Base-by-base conservation (phyloP, 352 stramenopile species). In the Thalassiosira delicatula region DNA sequence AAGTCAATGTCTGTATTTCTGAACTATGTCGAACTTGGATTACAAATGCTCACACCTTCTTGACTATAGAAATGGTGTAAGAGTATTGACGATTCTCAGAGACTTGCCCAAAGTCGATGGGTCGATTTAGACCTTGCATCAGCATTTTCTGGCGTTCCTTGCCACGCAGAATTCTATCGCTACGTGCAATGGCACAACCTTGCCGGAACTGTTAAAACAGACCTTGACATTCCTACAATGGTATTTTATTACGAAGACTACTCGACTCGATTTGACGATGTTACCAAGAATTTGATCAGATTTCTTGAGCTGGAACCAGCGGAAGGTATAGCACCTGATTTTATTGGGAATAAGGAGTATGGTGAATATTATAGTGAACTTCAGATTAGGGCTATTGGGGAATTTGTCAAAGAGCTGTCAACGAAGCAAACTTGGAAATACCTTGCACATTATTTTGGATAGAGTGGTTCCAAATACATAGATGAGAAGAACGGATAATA, bases 171-270 rank as follows among this genome's bases (percentile, higher is more conserved):
- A 46, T 86, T 92, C 46, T 90, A 88, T 61, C 70, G 83, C 42
- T 92, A 88, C 49, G 71, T 91, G 30, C 75, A 90, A 63, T 92
- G 87, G 87, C 87, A 92, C 49, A 91, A 92, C 67, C 71, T 90
- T 76, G 87, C 87, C 35, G 88, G 89, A 62, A 49, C 65, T n/a
- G 82, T 68, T 1, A 92, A 76, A 32, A 70, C 49, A 37, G 73
- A 90, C 65, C 66, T 92, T 33, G 12, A 60, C 21, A 67, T 92
- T 49, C 81, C 83, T 11, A 86, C 87, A 21, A 57, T 82, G 33
- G 70, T 90, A 32, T 21, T 92, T 30, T 79, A 91, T 42, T 92
- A 92, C 70, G 87, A 91, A 65, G 83, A 88, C 40, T 90, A 88
- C 37, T 82, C 70, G 1, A 66, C 25, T n/a, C 83, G 85, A 29